Base-by-base conservation (phyloP, 345 rosid genomes). In the Murraya koenigii region DNA sequence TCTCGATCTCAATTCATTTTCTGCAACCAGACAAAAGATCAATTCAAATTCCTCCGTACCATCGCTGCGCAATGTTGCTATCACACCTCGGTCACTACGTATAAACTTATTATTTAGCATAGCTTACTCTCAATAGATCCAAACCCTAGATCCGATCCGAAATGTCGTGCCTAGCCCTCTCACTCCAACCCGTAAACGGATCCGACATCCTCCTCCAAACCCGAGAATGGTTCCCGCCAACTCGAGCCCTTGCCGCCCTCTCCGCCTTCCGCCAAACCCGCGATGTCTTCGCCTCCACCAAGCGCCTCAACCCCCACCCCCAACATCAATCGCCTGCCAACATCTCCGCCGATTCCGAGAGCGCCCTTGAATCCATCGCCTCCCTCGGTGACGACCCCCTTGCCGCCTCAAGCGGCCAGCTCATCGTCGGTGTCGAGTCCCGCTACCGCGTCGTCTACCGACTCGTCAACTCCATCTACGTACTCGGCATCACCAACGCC, bases 371-470 rank as follows among this genome's bases (percentile, higher is more conserved):
- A 5, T 79, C 86, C 76, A 86, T 90, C 76, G 87, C 91, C 52
- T 89, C 92, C 26, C 88, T 93, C 62, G 99, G 99, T 8, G 99
- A 96, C 61, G 99, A 96, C 69, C 99, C 98, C 2, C 93, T 96
- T 5, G 95, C 97, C 0, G 98, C 99, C 70, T 92, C 99, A 8
- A 89, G 95, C 30, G 99, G 99, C 62, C 99, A 96, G 86, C 86
- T 96, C 32, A 91, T 96, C 39, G 99, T 96, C 67, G 98, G 99
- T 74, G 97, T 94, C 8, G 99, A 96, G 87, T 92, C 97, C 72
- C 92, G 91, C 75, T 96, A 96, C 76, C 97, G 99, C 25, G 94
- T 96, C 33, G 97, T 96, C 36, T 96, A 96, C 82, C 87, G 99
- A 38, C 91, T 96, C 20, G 99, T 96, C 64, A 96, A 96, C 79